These are phyloP conservation scores for Yamadazyma kanchanaburiensis DNA, from an alignment of 1,139 yeast genomes.

Conservation along the genomic window DNA sequence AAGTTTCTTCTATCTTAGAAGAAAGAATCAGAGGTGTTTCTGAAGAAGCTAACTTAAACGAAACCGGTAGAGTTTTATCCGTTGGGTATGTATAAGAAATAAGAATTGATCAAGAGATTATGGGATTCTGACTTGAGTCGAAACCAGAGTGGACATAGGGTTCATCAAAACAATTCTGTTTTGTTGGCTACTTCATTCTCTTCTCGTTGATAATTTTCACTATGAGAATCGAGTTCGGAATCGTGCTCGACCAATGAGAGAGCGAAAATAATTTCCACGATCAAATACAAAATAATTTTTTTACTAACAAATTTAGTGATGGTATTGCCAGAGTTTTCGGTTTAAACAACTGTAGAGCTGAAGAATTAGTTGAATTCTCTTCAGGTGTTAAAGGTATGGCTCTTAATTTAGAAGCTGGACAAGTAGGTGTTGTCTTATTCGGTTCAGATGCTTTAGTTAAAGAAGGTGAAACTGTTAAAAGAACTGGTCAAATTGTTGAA, in stretches of 20 bases:
- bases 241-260: conserved; percentile 16
- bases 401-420: conserved; percentile 99
- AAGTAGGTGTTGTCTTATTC: conserved; percentile 99
- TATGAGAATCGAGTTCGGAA: conserved; percentile 10
- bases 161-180: too few species aligned
- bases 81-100: conserved; percentile 73
- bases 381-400: conserved; percentile 99
- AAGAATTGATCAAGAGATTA: background rate
- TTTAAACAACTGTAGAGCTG: conserved; percentile 99
- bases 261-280: conserved; percentile 2
- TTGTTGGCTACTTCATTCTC: too few species aligned
- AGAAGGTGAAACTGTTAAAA: conserved; percentile 99
- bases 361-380: conserved; percentile 98
- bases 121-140: background rate
- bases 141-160: too few species aligned
- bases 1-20: conserved; percentile 97
- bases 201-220: too few species aligned
- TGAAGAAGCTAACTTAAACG: conserved; percentile 96
- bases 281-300: background rate
- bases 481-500: conserved; percentile 99
- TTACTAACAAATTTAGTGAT: conserved; percentile 57
- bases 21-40: conserved; percentile 99
- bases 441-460: conserved; percentile 98
- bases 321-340: conserved; percentile 99
- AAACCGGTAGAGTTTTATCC: conserved; percentile 98